phyloP scores from a whole-genome alignment of 2,329 filamentous ascomycete species.

The Dothistroma pini region DNA sequence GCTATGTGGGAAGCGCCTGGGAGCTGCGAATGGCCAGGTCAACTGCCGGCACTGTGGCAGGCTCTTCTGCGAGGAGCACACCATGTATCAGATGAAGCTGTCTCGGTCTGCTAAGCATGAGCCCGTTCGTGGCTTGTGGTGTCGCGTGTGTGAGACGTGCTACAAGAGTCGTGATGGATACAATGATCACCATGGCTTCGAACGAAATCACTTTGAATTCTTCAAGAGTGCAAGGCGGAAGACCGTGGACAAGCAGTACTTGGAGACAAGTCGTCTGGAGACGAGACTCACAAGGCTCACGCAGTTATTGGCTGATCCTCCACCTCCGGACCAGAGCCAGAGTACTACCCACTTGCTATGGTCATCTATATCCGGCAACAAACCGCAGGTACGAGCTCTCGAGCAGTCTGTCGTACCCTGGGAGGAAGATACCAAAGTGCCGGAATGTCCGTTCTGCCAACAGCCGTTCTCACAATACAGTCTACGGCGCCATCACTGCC shows the following conservation, averaged over 20 bases:
- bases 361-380: slow-evolving; percentile 56
- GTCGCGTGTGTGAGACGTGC: slow-evolving; percentile 95
- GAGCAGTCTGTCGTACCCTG: slow-evolving; percentile 92
- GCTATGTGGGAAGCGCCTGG: slow-evolving; percentile 74
- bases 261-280: slow-evolving; percentile 86
- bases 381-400: slow-evolving; percentile 56
- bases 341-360: slow-evolving; percentile 53
- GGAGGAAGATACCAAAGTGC: slow-evolving; percentile 83
- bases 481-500: slow-evolving; percentile 89
- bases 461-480: slow-evolving; percentile 94
- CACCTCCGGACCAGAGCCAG: slow-evolving; percentile 57
- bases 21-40: slow-evolving; percentile 74
- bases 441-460: slow-evolving; percentile 87
- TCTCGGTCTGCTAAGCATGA: slow-evolving; percentile 86
- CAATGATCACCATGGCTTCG: slow-evolving; percentile 65
- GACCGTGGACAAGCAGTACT: slow-evolving; percentile 75
- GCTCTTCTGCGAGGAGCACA: slow-evolving; percentile 94
- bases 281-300: slow-evolving; percentile 90
- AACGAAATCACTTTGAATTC: slow-evolving; percentile 66
- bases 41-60: slow-evolving; percentile 93
- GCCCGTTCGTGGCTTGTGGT: slow-evolving; percentile 86
- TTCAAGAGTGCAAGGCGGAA: slow-evolving; percentile 71
- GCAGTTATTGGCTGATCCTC: slow-evolving; percentile 71
- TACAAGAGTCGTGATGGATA: slow-evolving; percentile 96
- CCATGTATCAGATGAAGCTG: slow-evolving; percentile 99